Percentiles rank a stretch among this genome's conserved stretches.
phyloP scores from a whole-genome alignment of 345 rosid genomes.

The Bretschneidera sinensis region DNA sequence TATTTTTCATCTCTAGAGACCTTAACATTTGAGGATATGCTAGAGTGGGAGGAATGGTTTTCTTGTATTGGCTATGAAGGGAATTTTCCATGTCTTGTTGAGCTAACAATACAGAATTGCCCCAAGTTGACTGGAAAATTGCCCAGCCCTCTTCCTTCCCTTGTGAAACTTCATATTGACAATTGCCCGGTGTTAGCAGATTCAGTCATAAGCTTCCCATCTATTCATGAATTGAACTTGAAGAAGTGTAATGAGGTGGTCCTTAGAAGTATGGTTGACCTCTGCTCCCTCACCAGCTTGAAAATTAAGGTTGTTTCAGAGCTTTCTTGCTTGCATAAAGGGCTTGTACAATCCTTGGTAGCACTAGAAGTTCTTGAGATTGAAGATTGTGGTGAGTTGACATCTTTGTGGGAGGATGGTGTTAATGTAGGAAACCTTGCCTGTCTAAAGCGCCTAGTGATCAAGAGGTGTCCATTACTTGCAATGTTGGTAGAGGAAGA shows the following conservation, averaged over 20 bases:
- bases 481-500: no score
- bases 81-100: slow-evolving; percentile 27
- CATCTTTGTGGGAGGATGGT: slow-evolving; percentile 9
- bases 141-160: slow-evolving; percentile 24
- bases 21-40: slow-evolving; percentile 20
- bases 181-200: no score
- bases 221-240: slow-evolving; percentile 8
- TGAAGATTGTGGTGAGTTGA: slow-evolving; percentile 6
- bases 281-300: slow-evolving; percentile 7
- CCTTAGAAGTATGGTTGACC: background rate
- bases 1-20: slow-evolving; percentile 19
- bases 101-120: slow-evolving; percentile 20
- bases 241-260: slow-evolving; percentile 11
- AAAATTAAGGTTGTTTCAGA: slow-evolving; percentile 1
- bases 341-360: background rate
- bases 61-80: background rate
- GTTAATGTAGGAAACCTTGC: slow-evolving; percentile 8
- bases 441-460: slow-evolving; percentile 7
- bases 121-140: slow-evolving; percentile 11
- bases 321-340: slow-evolving; percentile 9
- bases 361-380: slow-evolving; percentile 13
- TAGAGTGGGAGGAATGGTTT: slow-evolving; percentile 25
- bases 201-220: no score
- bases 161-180: no score
- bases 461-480: slow-evolving; percentile 10